Base-by-base conservation (phyloP, 2,329 filamentous ascomycete species). In the Fusarium tupiense region DNA sequence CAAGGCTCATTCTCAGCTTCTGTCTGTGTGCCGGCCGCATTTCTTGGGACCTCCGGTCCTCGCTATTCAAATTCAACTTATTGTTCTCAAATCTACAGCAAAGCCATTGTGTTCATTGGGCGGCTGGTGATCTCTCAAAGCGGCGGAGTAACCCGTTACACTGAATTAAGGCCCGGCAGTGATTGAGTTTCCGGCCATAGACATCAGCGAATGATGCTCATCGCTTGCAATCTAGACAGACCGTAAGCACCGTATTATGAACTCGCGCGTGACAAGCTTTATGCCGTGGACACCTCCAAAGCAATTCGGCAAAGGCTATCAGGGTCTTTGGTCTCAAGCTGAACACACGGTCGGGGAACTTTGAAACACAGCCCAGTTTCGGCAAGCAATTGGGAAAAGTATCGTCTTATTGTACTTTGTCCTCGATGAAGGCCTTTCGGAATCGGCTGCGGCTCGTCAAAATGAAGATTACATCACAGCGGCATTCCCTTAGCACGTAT, bases 371-470 rank as follows among this genome's bases (percentile, higher is more conserved):
- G 11, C 11, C 31, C 26, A 49, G 11, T 7, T 17, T 11, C 14
- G 2, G 13, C 14, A 22, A 2, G 1, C 20, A 16, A 22, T 29
- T 31, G 4, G 4, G 6, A 11, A 8, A 22, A 6, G 13, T 8
- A 8, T 17, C 14, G 11, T 6, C 4, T 31, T 12, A 8, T 9
- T 17, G 4, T 16, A 11, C 11, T 3, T 13, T n/a, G 8, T 19
- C 8, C 2, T 24, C 11, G 10, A 24, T 3, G 5, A 3, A 33
- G 16, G 22, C 12, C 9, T 26, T 16, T 31, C 9, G 10, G 20
- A 17, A 17, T 8, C 29, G 46, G 26, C 22, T 29, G 19, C 20
- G n/a, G 29, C 29, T 50, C 3, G 47, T 29, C 13, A 14, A 49
- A 8, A 50, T 33, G 11, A 26, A 26, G 17, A 19, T 14, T 9